Evolutionary conservation across 768 basidiomycete species (phyloP), one percentile per base, ranked within the genome.

Genomic region (Tulasnella sp.): DNA sequence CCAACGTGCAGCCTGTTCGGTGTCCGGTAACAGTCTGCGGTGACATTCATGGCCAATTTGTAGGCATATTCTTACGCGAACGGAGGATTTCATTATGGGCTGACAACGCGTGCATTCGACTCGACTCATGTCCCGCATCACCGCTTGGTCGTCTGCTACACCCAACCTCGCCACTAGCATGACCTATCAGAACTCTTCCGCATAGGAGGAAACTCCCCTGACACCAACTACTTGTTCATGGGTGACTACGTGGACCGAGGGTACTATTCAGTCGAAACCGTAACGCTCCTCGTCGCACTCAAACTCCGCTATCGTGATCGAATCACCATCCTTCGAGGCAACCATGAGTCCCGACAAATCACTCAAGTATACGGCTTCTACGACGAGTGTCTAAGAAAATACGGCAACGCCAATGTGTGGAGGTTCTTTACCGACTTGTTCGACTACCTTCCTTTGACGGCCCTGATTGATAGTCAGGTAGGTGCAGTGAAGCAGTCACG

Each of bases 151-250:
- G 74, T 58, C 44, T 72, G 78, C 36, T 72, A 75, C 44, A 34
- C 31, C 62, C 73, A 42, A 74, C 46, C 80, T 68, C 78, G 18
- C 79, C 83, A 76, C 83, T 88, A 99, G 97, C 98, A 99, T 87
- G 98, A 99, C 88, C 93, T 99, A 78, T 97, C 96, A 79, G 98
- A 99, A 85, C 92, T 99, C 58, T 98, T 99, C 87, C 92, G 97
- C 78, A 98, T 99, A 84, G 98, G 98, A 76, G 98, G 98, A 74
- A 97, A 98, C 87, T 97, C 95, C 19, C 98, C 98, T 68, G 96
- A 98, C 86, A 99, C 98, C 82, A 99, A 98, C 87, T 99, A 99
- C 86, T 93, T 99, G 83, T 99, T 99, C 89, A 99, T 99, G 98
- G 98, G 98, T 39, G 98, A 99, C 88, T 99, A 98, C 85, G 98